Evolutionary conservation across 768 basidiomycete genomes (phyloP).

Genomic region (Rhizopogon vesiculosus): DNA sequence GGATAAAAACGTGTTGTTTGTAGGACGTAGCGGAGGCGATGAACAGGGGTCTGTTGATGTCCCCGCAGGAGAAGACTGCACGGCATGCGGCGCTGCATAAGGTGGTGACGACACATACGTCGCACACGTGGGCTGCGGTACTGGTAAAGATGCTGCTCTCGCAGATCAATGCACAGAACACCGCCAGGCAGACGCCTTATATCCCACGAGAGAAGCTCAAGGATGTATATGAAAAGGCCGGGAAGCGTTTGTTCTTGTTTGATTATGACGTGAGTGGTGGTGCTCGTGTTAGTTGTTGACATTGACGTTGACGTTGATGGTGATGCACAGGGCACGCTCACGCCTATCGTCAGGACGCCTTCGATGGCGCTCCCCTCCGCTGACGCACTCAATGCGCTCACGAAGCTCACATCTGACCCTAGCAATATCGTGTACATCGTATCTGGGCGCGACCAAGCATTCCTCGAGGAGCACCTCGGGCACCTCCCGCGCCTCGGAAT

Average conservation of each 20-base stretch:
- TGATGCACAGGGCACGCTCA: constrained; percentile 74
- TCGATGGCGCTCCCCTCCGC: constrained; percentile 80
- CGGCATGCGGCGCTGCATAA: constrained; percentile 78
- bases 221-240: constrained; percentile 57
- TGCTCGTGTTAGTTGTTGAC: not conserved
- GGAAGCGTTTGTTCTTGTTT: constrained; percentile 87
- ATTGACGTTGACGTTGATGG: constrained; percentile 1
- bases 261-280: constrained; percentile 81
- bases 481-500: constrained; percentile 81
- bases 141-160: constrained; percentile 85
- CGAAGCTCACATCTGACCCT: constrained; percentile 70
- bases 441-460: constrained; percentile 90
- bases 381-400: constrained; percentile 69
- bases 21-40: constrained; percentile 89
- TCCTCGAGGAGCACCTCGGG: constrained; percentile 89
- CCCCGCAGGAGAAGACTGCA: constrained; percentile 61
- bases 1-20: not conserved
- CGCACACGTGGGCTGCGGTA: constrained; percentile 91
- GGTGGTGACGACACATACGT: constrained; percentile 87
- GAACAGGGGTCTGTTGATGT: constrained; percentile 83
- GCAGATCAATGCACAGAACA: constrained; percentile 73
- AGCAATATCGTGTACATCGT: constrained; percentile 95
- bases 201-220: constrained; percentile 62
- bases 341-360: constrained; percentile 94
- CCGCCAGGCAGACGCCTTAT: constrained; percentile 81